These are phyloP conservation scores for Eimeria maxima DNA, from an alignment of 169 alveolate genomes.

Conservation along the genomic window DNA sequence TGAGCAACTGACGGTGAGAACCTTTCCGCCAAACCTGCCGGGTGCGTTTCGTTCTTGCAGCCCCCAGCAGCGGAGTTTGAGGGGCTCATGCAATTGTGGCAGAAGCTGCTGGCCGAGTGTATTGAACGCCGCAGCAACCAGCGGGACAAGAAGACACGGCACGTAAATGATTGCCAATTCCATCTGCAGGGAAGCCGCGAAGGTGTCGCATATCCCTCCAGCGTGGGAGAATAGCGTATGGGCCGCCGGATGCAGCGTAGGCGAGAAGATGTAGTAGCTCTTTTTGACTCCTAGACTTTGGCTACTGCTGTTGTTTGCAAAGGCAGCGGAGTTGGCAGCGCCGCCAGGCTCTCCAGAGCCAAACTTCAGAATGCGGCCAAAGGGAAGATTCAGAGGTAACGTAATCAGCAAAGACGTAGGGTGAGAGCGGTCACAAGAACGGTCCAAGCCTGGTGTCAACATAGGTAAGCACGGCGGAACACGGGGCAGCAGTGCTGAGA, in stretches of 20 bases:
- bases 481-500: conserved; percentile 29
- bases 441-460: conserved; percentile 43
- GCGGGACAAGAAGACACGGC: conserved; percentile 54
- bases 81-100: conserved; percentile 74
- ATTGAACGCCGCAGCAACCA: conserved; percentile 49
- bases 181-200: conserved; percentile 79
- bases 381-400: conserved; percentile 78
- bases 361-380: conserved; percentile 78
- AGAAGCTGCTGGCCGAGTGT: conserved; percentile 55
- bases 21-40: conserved; percentile 83
- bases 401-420: conserved; percentile 73
- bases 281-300: conserved; percentile 77
- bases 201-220: conserved; percentile 82
- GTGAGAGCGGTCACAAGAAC: conserved; percentile 63
- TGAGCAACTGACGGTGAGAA: conserved; percentile 81
- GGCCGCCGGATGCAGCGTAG: conserved; percentile 74
- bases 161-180: conserved; percentile 78
- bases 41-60: conserved; percentile 79
- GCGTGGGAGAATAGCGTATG: conserved; percentile 79
- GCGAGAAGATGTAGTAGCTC: conserved; percentile 81
- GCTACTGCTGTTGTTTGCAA: conserved; percentile 46
- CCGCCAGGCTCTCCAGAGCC: conserved; percentile 46
- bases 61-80: conserved; percentile 77
- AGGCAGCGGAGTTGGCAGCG: neutral
- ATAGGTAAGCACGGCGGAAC: conserved; percentile 34